Conservation (phyloP, 1,284 basidiomycete species). For the Bjerkandera adusta region DNA sequence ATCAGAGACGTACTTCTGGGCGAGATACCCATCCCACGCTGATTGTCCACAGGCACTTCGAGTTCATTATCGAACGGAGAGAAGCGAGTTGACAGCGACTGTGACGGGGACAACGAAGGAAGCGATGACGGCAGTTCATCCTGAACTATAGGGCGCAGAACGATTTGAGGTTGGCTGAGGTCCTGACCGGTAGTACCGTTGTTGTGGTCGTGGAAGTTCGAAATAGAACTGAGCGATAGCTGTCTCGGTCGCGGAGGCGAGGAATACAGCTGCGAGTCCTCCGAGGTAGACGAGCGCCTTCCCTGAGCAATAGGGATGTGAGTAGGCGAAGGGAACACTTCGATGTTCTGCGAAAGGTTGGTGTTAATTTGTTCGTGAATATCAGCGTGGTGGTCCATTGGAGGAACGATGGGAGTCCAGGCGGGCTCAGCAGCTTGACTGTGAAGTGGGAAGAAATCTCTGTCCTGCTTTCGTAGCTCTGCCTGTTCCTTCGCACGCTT, state of each 20-base stretch:
- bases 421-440: constrained; percentile 22
- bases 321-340: constrained; percentile 23
- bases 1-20: constrained; percentile 45
- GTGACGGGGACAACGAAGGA: constrained; percentile 25
- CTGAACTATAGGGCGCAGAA: constrained; percentile 37
- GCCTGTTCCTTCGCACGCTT: constrained; percentile 48
- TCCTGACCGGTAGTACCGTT: constrained; percentile 3
- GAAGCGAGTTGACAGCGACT: constrained; percentile 37
- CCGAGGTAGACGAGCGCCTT: constrained; percentile 22
- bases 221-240: constrained; percentile 38
- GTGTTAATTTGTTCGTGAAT: constrained; percentile 21
- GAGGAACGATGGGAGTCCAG: constrained; percentile 23
- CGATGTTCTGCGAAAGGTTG: constrained; percentile 20
- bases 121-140: constrained; percentile 34
- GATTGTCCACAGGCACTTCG: constrained; percentile 13
- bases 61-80: constrained; percentile 50
- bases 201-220: constrained; percentile 31
- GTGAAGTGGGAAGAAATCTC: constrained; percentile 34
- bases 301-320: constrained; percentile 20
- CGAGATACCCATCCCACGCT: constrained; percentile 22
- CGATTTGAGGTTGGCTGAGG: constrained; percentile 22
- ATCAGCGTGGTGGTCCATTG: constrained; percentile 8
- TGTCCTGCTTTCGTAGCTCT: constrained; percentile 44
- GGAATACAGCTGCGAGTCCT: constrained; percentile 20
- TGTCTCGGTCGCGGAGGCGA: constrained; percentile 35